These are phyloP conservation scores for Leccinum laetum DNA, from an alignment of 1,284 basidiomycete species.

Conservation along the genomic window DNA sequence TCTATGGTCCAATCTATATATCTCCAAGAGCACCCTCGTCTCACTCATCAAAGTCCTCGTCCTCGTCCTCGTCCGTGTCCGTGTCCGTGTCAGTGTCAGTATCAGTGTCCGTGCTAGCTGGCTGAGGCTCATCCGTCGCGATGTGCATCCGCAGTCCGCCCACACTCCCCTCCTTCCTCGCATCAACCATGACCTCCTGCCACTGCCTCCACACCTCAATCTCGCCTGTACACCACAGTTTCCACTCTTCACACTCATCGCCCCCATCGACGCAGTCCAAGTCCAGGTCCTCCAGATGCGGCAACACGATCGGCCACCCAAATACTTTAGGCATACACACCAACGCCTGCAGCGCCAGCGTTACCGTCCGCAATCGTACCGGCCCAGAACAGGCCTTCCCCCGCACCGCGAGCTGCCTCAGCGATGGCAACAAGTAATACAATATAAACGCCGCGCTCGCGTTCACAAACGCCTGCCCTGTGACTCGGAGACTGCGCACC, in stretches of 20 bases:
- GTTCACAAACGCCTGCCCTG: constrained; percentile 13
- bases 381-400: constrained; percentile 17
- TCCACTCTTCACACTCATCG: constrained; percentile 7
- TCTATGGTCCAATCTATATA: not conserved
- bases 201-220: constrained; percentile 13
- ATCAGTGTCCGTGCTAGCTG: not conserved
- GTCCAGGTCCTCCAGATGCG: constrained; percentile 12
- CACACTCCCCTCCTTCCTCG: not conserved
- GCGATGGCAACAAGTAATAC: constrained; percentile 18
- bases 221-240: constrained; percentile 11
- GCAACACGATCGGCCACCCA: constrained; percentile 12
- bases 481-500: constrained; percentile 13
- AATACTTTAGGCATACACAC: constrained; percentile 4
- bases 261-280: constrained; percentile 17
- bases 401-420: constrained; percentile 13
- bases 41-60: not conserved
- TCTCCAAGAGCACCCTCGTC: not conserved
- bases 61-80: not conserved
- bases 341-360: constrained; percentile 17
- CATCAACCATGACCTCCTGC: not conserved
- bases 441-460: constrained; percentile 17
- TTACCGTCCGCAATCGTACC: constrained; percentile 11
- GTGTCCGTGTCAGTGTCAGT: too few relatives aligned
- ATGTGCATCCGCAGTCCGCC: constrained; percentile 5
- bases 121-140: not conserved